phyloP scores from a whole-genome alignment of 352 stramenopile species.

The Blastocystis sp. region DNA sequence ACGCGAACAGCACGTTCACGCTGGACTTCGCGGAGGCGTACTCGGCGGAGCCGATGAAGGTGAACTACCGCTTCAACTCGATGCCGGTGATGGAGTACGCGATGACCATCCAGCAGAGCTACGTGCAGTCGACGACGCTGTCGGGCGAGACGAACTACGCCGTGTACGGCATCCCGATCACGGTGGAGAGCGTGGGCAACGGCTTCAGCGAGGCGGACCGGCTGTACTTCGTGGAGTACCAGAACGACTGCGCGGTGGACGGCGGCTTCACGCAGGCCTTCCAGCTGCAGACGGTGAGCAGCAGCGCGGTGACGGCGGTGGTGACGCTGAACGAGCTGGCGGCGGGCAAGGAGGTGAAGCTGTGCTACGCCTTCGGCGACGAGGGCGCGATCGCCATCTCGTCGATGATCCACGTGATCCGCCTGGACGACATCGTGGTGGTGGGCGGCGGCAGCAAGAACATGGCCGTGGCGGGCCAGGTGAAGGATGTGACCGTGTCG shows the following conservation, averaged over 20 bases:
- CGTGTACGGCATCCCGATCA: constrained; percentile 9
- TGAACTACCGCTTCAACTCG: constrained; percentile 62
- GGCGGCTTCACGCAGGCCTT: not conserved
- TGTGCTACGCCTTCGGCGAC: constrained; percentile 52
- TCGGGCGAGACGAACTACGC: constrained; percentile 1
- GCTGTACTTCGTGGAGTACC: constrained; percentile 43
- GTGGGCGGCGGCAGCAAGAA: not conserved
- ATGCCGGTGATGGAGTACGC: constrained; percentile 34
- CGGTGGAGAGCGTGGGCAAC: not conserved
- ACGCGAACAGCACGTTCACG: constrained; percentile 40
- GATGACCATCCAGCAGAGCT: not conserved
- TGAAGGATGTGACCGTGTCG: constrained; percentile 18
- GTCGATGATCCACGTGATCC: constrained; percentile 24
- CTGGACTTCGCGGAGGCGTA: not conserved
- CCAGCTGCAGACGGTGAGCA: not conserved
- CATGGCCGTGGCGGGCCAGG: constrained; percentile 20
- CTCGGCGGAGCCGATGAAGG: constrained; percentile 4
- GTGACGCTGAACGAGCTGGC: not conserved
- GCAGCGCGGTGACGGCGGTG: not conserved
- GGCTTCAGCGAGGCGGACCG: constrained; percentile 27
- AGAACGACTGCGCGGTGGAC: not conserved
- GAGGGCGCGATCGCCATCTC: constrained; percentile 33
- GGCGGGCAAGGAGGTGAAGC: constrained; percentile 38
- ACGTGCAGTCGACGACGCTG: constrained; percentile 22
- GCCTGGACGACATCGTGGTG: not conserved